Conservation (phyloP, 2,329 filamentous ascomycete genomes). For the Cladophialophora immunda region DNA sequence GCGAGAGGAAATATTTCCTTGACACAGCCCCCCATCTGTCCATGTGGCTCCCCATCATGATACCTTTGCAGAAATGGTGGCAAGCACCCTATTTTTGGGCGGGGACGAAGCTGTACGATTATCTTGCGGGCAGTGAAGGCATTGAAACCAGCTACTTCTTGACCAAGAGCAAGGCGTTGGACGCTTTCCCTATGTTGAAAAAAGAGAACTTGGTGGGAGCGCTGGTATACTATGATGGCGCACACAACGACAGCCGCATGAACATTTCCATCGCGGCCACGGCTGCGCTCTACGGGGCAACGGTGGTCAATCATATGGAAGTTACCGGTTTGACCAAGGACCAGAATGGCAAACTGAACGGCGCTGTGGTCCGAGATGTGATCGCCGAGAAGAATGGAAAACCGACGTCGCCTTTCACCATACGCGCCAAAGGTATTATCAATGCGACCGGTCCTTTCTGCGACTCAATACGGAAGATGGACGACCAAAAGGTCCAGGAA, state of each 20-base stretch:
- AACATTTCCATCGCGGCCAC: slow-evolving; percentile 90
- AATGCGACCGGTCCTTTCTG: slow-evolving; percentile 91
- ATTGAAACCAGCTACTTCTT: slow-evolving; percentile 91
- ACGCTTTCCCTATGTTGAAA: slow-evolving; percentile 89
- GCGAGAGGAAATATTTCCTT: slow-evolving; percentile 83
- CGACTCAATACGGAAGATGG: slow-evolving; percentile 85
- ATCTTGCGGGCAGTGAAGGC: slow-evolving; percentile 83
- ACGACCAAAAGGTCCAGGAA: slow-evolving; percentile 74
- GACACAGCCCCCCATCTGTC: slow-evolving; percentile 84
- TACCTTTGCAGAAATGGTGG: slow-evolving; percentile 84
- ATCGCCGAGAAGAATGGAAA: slow-evolving; percentile 72
- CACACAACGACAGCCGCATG: slow-evolving; percentile 92
- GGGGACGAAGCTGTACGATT: slow-evolving; percentile 82
- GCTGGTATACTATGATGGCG: slow-evolving; percentile 89
- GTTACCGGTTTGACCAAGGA: slow-evolving; percentile 81
- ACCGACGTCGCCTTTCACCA: slow-evolving; percentile 63
- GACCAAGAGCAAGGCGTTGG: slow-evolving; percentile 83
- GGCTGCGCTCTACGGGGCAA: slow-evolving; percentile 84
- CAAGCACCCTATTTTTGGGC: slow-evolving; percentile 78
- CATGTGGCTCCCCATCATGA: slow-evolving; percentile 82
- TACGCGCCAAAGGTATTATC: slow-evolving; percentile 82
- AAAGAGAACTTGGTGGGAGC: slow-evolving; percentile 80
- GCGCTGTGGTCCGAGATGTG: slow-evolving; percentile 76
- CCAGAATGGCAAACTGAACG: slow-evolving; percentile 74
- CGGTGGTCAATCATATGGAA: slow-evolving; percentile 83